Evolutionary conservation across 1,284 basidiomycete genomes (phyloP), one percentile per base, ranked within the genome.

Genomic region (Athelia psychrophila): DNA sequence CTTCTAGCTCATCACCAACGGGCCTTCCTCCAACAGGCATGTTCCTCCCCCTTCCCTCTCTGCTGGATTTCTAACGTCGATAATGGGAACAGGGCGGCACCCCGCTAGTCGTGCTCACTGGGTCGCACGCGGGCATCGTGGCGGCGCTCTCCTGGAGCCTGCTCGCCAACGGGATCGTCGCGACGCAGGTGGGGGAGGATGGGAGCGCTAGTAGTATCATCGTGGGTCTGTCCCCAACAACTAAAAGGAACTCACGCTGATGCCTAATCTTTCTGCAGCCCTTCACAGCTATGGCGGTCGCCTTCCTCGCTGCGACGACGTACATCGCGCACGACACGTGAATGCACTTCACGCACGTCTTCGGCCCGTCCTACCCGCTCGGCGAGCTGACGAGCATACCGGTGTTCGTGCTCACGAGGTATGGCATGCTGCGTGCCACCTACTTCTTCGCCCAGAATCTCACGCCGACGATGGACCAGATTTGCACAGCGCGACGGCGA

Each of bases 131-230:
- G 1, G 86, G 84, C 3, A 57, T 85, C 19, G 80, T 93, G 27
- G 83, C 81, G 3, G 77, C 85, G 3, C 67, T 90, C 0, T 93
- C 92, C 61, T 93, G 89, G 88, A 61, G 82, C 3, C 73, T 95
- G 48, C 72, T 95, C 46, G 88, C n/a, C 77, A 94, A 93, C 66
- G 90, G 78, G 3, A 67, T 94, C 50, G 80, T 95, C 23, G 86
- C 89, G 27, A 90, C 88, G 10, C 92, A 95, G 66, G 65, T 93
- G 24, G 84, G 91, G 48, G 88, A 91, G 59, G 93, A 95, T 61
- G 92, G 91, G 10, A 91, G 91, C 0, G 71, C 83, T 19, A 81
- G 80, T 55, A 81, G 84, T 51, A 55, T 91, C 25, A 72, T 89
- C 50, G 88, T 91, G 53, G 58, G 85, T 78, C n/a, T n/a, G 16